Evolutionary conservation across 495 filamentous ascomycete genomes (phyloP).

Genomic region (Cercophora sp.): DNA sequence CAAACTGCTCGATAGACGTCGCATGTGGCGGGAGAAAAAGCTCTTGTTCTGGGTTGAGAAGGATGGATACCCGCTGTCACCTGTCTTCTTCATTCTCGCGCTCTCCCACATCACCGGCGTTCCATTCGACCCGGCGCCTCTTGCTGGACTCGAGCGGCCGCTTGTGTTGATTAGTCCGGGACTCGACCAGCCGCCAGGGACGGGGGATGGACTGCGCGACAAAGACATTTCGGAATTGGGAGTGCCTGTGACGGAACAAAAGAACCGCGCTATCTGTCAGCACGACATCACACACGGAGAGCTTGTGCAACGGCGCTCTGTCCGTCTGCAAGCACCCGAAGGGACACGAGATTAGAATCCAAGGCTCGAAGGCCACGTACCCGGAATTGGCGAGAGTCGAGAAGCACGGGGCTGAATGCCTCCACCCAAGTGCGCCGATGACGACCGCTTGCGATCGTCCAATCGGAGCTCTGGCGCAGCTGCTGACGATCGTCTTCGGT

Average conservation of each 20-base stretch:
- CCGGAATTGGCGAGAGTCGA: slow-evolving; percentile 39
- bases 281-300: not conserved
- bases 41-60: slow-evolving; percentile 74
- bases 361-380: slow-evolving; percentile 28
- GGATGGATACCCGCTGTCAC: slow-evolving; percentile 68
- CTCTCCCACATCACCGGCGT: slow-evolving; percentile 76
- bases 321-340: slow-evolving; percentile 12
- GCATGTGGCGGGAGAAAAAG: slow-evolving; percentile 77
- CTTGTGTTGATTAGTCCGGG: slow-evolving; percentile 68
- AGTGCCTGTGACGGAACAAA: slow-evolving; percentile 32
- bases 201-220: slow-evolving; percentile 79
- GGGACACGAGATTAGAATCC: slow-evolving; percentile 14
- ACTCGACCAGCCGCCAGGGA: slow-evolving; percentile 79
- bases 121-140: slow-evolving; percentile 46
- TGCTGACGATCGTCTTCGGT: slow-evolving; percentile 39
- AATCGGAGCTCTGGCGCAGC: slow-evolving; percentile 27
- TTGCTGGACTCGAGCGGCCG: slow-evolving; percentile 63
- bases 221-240: slow-evolving; percentile 65
- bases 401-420: slow-evolving; percentile 38
- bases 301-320: not conserved
- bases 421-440: slow-evolving; percentile 34
- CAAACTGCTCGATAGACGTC: slow-evolving; percentile 66
- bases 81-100: slow-evolving; percentile 66
- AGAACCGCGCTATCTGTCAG: slow-evolving; percentile 13
- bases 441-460: slow-evolving; percentile 24